These are phyloP conservation scores for Gossypium armourianum DNA, from an alignment of 441 rosid genomes.

Conservation along the genomic window DNA sequence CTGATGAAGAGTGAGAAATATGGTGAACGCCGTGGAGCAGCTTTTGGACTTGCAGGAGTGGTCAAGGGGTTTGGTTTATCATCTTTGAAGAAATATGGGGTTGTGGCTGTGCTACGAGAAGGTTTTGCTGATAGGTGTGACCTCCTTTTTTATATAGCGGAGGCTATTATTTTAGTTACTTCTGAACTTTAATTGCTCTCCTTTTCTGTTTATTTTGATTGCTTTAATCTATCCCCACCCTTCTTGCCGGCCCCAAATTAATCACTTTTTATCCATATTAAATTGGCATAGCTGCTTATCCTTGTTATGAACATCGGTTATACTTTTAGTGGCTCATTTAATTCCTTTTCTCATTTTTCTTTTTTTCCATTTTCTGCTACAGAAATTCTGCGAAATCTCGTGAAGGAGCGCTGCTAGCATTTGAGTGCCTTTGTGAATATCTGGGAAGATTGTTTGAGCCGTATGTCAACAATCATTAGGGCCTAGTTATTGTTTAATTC, in stretches of 20 bases:
- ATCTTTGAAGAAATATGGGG: conserved; percentile 71
- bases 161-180: neutral
- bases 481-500: neutral
- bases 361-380: conserved; percentile 20
- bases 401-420: conserved; percentile 91
- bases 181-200: neutral
- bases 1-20: conserved; percentile 87
- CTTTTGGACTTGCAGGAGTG: conserved; percentile 95
- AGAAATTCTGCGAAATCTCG: conserved; percentile 90
- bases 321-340: neutral
- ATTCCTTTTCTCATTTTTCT: neutral
- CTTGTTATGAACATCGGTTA: neutral
- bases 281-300: neutral
- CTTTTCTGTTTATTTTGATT: neutral
- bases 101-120: conserved; percentile 50
- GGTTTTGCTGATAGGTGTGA: conserved; percentile 71
- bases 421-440: conserved; percentile 94
- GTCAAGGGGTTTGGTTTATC: conserved; percentile 88
- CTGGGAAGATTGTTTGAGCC: conserved; percentile 96
- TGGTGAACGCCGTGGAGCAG: conserved; percentile 98
- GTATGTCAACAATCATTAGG: conserved; percentile 33
- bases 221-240: neutral
- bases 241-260: neutral
- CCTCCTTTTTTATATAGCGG: neutral
- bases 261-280: neutral